Percentiles rank a stretch among this genome's conserved stretches.
Conservation (phyloP, 208 protist species). For the Wallacemonas sp. region DNA sequence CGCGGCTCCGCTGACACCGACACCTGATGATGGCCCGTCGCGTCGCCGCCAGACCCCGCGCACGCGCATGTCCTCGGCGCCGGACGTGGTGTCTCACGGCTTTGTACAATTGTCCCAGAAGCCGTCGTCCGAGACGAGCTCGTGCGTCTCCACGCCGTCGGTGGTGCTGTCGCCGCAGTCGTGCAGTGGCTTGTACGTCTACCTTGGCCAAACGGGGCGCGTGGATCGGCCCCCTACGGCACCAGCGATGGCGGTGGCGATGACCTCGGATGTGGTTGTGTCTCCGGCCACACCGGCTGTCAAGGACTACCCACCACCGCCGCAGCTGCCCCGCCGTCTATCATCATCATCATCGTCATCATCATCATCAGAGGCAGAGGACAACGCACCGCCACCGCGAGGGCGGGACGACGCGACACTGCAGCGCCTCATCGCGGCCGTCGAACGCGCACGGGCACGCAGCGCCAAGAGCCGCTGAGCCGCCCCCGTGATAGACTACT, state of each 20-base stretch:
- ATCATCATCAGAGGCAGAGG: too few relatives aligned
- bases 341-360: too few relatives aligned
- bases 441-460: slow-evolving; percentile 13
- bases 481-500: background rate
- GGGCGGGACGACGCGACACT: slow-evolving; percentile 7
- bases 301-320: too few relatives aligned
- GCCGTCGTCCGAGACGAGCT: too few relatives aligned
- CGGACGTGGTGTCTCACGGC: too few relatives aligned
- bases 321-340: too few relatives aligned
- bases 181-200: background rate
- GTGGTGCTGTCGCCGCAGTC: background rate
- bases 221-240: background rate
- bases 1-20: too few relatives aligned
- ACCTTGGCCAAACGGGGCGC: background rate
- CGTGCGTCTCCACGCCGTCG: background rate
- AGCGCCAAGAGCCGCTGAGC: slow-evolving; percentile 1
- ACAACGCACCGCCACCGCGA: background rate
- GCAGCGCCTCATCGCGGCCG: slow-evolving; percentile 1
- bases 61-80: too few relatives aligned
- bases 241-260: background rate
- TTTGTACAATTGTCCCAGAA: too few relatives aligned
- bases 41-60: too few relatives aligned
- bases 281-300: background rate
- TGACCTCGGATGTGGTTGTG: too few relatives aligned
- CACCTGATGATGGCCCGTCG: too few relatives aligned